A percentile compares a stretch with the other conserved stretches of the same genome.
phyloP scores from a whole-genome alignment of 352 stramenopile species.

The Globisporangium emineosum region DNA sequence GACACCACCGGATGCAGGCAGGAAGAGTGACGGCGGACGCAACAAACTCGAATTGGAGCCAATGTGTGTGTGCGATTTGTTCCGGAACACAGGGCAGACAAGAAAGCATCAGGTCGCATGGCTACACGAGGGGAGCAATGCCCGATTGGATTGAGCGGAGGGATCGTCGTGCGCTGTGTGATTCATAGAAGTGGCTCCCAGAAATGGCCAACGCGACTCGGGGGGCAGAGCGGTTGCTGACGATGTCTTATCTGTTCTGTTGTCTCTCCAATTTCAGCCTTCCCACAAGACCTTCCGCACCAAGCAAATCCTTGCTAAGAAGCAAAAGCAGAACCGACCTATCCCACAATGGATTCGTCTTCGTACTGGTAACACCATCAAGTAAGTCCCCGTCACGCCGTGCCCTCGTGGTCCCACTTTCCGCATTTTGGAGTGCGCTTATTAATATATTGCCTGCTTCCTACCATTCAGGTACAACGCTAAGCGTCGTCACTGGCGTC shows the following conservation, averaged over 20 bases:
- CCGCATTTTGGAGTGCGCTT: too few relatives aligned
- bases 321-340: slow-evolving; percentile 99
- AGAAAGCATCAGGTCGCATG: background rate
- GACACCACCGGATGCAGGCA: background rate
- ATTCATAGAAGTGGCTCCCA: background rate
- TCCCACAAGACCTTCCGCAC: slow-evolving; percentile 99
- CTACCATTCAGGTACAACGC: slow-evolving; percentile 94
- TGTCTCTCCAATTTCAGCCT: slow-evolving; percentile 59
- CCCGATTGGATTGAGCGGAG: background rate
- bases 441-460: background rate
- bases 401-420: too few relatives aligned
- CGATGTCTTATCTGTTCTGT: slow-evolving; percentile 5
- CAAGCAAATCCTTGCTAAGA: slow-evolving; percentile 99
- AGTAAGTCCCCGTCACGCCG: slow-evolving; percentile 34
- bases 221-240: background rate
- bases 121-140: background rate
- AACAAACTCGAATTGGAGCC: background rate
- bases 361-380: slow-evolving; percentile 99
- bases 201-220: background rate
- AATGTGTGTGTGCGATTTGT: too few relatives aligned
- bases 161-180: background rate
- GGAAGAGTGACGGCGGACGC: background rate
- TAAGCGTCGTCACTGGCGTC: slow-evolving; percentile 99
- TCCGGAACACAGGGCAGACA: background rate
- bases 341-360: slow-evolving; percentile 99